These are phyloP conservation scores for Chloris gayana DNA, from an alignment of 176 grass and related monocot genomes.

Conservation along the genomic window DNA sequence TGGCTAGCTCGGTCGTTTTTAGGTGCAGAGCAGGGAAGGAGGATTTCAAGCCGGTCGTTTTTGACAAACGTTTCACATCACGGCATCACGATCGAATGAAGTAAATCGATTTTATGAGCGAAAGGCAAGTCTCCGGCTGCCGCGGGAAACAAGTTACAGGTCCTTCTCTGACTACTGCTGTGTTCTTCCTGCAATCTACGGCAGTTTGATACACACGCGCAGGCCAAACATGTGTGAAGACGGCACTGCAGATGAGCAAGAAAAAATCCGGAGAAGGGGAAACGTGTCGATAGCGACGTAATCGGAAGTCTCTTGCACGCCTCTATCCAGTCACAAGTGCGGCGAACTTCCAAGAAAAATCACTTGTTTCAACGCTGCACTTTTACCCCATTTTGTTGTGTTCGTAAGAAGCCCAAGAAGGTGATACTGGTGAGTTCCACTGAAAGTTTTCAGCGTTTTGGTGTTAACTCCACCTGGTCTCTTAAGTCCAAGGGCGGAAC, in stretches of 20 bases:
- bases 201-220: too few relatives aligned
- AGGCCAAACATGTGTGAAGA: background rate
- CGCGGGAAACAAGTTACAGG: background rate
- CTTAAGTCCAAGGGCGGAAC: too few relatives aligned
- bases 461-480: too few relatives aligned
- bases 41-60: background rate
- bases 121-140: background rate
- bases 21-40: background rate
- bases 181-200: conserved; percentile 12
- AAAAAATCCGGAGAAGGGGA: background rate
- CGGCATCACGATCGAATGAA: background rate
- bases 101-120: too few relatives aligned
- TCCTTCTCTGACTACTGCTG: conserved; percentile 14
- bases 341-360: background rate
- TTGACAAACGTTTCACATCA: background rate
- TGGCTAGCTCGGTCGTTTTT: too few relatives aligned
- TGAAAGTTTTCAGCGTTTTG: too few relatives aligned
- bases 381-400: background rate
- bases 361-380: background rate
- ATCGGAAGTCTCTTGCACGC: background rate
- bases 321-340: background rate
- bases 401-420: too few relatives aligned
- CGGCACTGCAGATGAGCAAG: background rate
- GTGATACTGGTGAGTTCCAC: too few relatives aligned
- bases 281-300: background rate